Evolutionary conservation across 2,329 filamentous ascomycete species (phyloP).

Genomic region (Teratosphaeria viscida): DNA sequence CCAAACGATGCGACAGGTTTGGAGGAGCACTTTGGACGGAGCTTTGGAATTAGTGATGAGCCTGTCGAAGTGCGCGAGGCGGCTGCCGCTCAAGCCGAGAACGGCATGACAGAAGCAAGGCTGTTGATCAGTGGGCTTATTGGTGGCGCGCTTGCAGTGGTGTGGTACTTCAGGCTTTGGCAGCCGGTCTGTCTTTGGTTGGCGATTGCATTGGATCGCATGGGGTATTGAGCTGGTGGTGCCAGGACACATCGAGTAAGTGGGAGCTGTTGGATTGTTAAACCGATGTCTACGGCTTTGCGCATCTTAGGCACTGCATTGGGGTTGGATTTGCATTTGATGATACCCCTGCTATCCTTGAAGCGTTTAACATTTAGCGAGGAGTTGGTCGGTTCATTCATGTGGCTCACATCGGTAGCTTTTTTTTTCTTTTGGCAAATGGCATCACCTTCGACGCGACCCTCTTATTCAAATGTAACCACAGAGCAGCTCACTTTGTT

Average conservation of each 20-base stretch:
- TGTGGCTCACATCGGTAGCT: neutral
- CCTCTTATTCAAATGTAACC: neutral
- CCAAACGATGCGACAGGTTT: slow-evolving; percentile 10
- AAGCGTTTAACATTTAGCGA: neutral
- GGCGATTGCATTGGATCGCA: slow-evolving; percentile 3
- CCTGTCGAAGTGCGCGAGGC: neutral
- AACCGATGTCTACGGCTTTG: neutral
- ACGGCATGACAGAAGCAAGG: neutral
- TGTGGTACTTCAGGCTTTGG: slow-evolving; percentile 5
- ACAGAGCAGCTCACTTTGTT: neutral
- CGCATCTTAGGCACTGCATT: neutral
- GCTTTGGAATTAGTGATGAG: neutral
- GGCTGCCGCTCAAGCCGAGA: neutral
- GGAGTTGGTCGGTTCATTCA: neutral
- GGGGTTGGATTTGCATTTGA: neutral
- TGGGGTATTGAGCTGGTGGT: slow-evolving; percentile 4
- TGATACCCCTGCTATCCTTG: neutral
- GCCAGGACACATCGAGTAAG: neutral
- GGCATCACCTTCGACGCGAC: neutral
- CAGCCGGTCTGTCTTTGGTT: slow-evolving; percentile 8
- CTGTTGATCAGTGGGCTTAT: slow-evolving; percentile 1
- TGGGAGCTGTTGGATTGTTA: neutral
- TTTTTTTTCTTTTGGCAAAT: neutral
- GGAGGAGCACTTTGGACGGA: slow-evolving; percentile 16
- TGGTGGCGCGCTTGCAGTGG: slow-evolving; percentile 2